Base-by-base conservation (phyloP, 495 filamentous ascomycete species). In the Xylaria cubensis region DNA sequence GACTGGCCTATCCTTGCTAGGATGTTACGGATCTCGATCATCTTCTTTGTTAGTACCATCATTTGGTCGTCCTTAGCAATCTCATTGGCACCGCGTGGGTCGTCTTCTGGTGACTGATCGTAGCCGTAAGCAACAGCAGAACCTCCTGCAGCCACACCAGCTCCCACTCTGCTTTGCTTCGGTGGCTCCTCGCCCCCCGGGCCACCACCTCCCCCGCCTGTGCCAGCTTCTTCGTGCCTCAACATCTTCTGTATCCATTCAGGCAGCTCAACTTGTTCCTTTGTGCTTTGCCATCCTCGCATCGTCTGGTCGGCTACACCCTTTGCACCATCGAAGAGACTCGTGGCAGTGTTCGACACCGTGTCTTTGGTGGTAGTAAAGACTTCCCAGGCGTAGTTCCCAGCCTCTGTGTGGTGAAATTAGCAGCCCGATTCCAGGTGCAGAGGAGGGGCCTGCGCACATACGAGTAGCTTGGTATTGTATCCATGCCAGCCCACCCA, bases 11-110 rank as follows among this genome's bases (percentile, higher is more conserved):
- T 92, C 24, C 91, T 89, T 77, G 95, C 91, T 8, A 99, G 85
- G 51, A 99, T 94, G 73, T 91, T 94, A 72, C 97, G 85, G 65
- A 99, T 98, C 80, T 99, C 95, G 77, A 99, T 99, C 96, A 99
- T 99, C 82, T 97, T 97, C 83, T 95, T 95, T 0, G 96, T 99
- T 80, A 99, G 85, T 74, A 97, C 85, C 96, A 99, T 99, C 95
- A 99, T 99, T 81, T 99, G 96, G 77, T 99, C 96, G 77, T 99
- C 95, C 76, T 92, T 89, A 5, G 94, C 92, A 67, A 84, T 83
- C 74, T 93, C 86, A 50, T 88, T 89, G 19, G 78, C 75, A 32
- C 82, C 82, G 32, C 92, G 83, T 0, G 82, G 76, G 75, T 97
- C 94, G 39, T 92, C 87, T 34, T 97, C 94, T 12, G 89, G 85